Conservation (phyloP, 2,329 filamentous ascomycete genomes). For the Raffaelea deltoideospora region DNA sequence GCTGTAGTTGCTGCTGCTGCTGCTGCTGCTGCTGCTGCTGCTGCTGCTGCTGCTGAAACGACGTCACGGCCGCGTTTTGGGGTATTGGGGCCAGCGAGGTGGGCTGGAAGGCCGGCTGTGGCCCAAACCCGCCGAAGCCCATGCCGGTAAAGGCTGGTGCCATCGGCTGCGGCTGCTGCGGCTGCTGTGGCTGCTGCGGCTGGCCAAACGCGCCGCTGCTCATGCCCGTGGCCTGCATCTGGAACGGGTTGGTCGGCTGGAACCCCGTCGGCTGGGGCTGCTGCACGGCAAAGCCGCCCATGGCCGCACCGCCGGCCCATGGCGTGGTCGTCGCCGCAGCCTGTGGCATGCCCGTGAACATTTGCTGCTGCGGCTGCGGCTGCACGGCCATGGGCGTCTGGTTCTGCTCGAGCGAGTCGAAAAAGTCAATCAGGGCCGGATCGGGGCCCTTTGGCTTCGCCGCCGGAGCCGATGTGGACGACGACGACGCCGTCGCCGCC, state of each 20-base stretch:
- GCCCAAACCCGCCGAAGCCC: slow-evolving; percentile 71
- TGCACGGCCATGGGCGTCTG: slow-evolving; percentile 53
- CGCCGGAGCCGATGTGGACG: slow-evolving; percentile 27
- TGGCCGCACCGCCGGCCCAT: slow-evolving; percentile 20
- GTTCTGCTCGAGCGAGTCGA: slow-evolving; percentile 82
- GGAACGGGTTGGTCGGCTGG: slow-evolving; percentile 26
- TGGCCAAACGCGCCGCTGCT: slow-evolving; percentile 21
- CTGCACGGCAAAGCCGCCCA: slow-evolving; percentile 14
- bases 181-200: slow-evolving; percentile 19
- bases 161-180: slow-evolving; percentile 22
- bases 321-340: too few species aligned
- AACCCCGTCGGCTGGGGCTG: slow-evolving; percentile 26
- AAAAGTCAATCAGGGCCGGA: slow-evolving; percentile 83
- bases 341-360: slow-evolving; percentile 17
- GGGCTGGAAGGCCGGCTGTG: slow-evolving; percentile 41
- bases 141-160: slow-evolving; percentile 48
- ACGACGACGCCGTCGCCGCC: slow-evolving; percentile 13
- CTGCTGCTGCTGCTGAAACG: slow-evolving; percentile 30
- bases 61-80: slow-evolving; percentile 33
- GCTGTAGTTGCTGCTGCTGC: slow-evolving; percentile 17
- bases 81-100: slow-evolving; percentile 39
- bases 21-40: slow-evolving; percentile 1
- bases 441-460: slow-evolving; percentile 42
- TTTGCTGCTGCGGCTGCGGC: slow-evolving; percentile 12
- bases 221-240: slow-evolving; percentile 19